These are phyloP conservation scores for Fusarium pininemorale DNA, from an alignment of 2,329 filamentous ascomycete species.

Conservation along the genomic window DNA sequence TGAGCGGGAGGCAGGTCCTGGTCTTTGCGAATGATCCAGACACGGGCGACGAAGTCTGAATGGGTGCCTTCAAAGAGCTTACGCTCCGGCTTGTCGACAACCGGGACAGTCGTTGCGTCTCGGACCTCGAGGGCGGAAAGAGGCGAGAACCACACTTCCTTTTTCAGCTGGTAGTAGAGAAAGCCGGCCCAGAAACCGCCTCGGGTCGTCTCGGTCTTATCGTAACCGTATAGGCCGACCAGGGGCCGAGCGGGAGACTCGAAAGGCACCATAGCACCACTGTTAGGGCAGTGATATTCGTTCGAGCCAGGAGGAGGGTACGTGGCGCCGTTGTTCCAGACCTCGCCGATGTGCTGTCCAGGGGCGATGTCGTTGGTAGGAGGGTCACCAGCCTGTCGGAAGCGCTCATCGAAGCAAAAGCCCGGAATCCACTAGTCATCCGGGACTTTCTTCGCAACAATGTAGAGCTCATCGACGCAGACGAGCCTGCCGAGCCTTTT, in stretches of 20 bases:
- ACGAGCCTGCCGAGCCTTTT: neutral
- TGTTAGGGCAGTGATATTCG: neutral
- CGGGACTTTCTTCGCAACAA: neutral
- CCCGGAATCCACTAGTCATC: neutral
- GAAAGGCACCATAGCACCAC: neutral
- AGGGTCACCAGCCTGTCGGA: neutral
- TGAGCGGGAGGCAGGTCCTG: neutral
- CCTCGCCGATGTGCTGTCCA: neutral
- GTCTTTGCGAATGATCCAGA: neutral
- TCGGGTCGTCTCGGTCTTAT: neutral
- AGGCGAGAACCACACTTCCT: neutral
- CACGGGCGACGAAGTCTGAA: neutral
- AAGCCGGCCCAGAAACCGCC: neutral
- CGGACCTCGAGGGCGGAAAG: neutral
- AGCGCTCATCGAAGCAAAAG: neutral
- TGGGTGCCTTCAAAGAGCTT: neutral
- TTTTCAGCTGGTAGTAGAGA: neutral
- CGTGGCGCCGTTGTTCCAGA: neutral
- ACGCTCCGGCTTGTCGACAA: neutral
- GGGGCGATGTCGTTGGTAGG: neutral
- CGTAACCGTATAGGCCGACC: neutral
- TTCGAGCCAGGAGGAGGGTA: neutral
- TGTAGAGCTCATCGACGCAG: neutral
- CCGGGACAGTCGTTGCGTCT: neutral
- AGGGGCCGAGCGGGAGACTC: neutral